A percentile compares a stretch with the other conserved stretches of the same genome.
Evolutionary conservation across 208 protist species (phyloP).

Genomic region (Lotmaria passim): DNA sequence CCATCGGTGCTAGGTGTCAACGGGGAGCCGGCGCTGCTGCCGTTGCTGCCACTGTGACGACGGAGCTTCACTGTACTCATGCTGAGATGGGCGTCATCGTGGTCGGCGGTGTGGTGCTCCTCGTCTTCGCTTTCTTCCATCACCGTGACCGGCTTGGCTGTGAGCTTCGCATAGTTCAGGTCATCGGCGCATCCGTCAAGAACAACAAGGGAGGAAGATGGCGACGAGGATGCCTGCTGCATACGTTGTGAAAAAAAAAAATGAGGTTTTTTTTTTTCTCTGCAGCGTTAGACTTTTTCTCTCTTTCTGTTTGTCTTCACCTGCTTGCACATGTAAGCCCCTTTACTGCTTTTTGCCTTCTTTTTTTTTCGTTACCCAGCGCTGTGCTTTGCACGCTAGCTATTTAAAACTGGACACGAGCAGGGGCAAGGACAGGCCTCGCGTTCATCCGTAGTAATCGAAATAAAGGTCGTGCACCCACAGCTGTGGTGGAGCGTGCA

Average conservation of each 20-base stretch:
- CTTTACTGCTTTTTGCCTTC: no score
- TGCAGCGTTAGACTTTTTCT: neutral
- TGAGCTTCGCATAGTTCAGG: neutral
- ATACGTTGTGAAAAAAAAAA: neutral
- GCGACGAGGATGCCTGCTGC: conserved; percentile 7
- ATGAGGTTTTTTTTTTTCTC: neutral
- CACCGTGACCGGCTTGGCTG: neutral
- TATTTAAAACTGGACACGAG: no score
- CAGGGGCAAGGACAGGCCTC: no score
- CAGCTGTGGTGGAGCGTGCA: no score
- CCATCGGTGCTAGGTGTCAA: conserved; percentile 2
- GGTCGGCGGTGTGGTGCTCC: neutral
- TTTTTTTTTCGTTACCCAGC: no score
- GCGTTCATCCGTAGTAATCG: no score
- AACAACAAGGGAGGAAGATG: neutral
- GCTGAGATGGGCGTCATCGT: neutral
- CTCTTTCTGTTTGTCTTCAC: no score
- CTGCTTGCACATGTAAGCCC: no score
- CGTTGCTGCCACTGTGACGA: conserved; percentile 5
- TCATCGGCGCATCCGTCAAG: neutral
- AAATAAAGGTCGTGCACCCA: no score
- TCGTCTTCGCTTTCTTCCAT: neutral
- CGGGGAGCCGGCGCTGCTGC: conserved; percentile 5
- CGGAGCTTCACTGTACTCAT: neutral
- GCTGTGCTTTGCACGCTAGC: no score